Percentiles rank a stretch among this genome's conserved stretches.
Conservation (phyloP, 2,329 filamentous ascomycete genomes). For the Hypocrella siamensis region DNA sequence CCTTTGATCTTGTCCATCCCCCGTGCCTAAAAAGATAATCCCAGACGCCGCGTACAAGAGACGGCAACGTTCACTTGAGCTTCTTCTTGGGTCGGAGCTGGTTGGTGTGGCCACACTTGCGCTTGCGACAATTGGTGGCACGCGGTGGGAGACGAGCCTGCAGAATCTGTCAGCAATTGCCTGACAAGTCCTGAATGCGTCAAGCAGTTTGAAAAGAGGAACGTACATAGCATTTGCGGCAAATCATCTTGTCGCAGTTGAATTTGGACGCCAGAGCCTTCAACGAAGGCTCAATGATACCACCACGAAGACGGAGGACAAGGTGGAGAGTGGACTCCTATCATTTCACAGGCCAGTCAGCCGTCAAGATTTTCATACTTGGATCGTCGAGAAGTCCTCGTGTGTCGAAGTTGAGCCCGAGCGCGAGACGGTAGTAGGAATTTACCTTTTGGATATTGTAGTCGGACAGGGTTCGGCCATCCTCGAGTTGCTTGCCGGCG, state of each 20-base stretch:
- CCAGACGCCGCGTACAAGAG: constrained; percentile 28
- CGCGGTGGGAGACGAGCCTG: constrained; percentile 79
- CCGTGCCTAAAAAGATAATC: constrained; percentile 24
- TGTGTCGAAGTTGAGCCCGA: too few relatives aligned
- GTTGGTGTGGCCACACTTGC: constrained; percentile 99
- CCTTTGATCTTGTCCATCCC: constrained; percentile 19
- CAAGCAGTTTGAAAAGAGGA: background rate
- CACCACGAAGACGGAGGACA: constrained; percentile 96
- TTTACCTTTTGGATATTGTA: constrained; percentile 99
- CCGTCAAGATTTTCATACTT: background rate
- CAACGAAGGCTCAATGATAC: constrained; percentile 97
- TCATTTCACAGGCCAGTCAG: constrained; percentile 4
- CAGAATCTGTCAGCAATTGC: constrained; percentile 6
- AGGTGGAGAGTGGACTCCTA: constrained; percentile 96
- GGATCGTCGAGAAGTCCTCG: background rate
- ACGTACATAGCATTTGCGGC: constrained; percentile 99
- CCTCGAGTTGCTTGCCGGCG: constrained; percentile 97
- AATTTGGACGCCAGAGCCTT: constrained; percentile 98
- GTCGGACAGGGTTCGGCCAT: constrained; percentile 89
- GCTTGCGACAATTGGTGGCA: constrained; percentile 99
- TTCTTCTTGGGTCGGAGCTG: constrained; percentile 99
- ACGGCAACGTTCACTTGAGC: constrained; percentile 64
- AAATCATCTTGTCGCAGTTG: constrained; percentile 99
- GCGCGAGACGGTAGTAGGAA: too few relatives aligned
- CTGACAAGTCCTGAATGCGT: too few relatives aligned